Conservation (phyloP, 2,329 filamentous ascomycete species). For the Cordyceps militaris region DNA sequence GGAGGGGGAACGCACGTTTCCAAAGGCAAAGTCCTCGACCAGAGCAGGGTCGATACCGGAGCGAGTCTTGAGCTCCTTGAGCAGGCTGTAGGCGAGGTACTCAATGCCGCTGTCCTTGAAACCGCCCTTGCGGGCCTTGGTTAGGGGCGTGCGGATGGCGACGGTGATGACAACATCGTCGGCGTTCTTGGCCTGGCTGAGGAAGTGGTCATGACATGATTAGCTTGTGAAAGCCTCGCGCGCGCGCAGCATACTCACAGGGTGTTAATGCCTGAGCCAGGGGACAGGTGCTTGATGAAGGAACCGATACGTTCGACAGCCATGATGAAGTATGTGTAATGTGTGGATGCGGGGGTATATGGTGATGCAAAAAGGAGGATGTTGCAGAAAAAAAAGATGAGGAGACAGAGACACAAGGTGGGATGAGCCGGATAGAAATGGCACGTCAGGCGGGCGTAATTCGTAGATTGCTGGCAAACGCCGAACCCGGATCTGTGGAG, state of each 20-base stretch:
- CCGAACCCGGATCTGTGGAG: slow-evolving; percentile 20
- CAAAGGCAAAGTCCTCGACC: slow-evolving; percentile 84
- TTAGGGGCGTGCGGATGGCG: slow-evolving; percentile 79
- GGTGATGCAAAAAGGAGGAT: background rate
- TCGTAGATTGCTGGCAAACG: background rate
- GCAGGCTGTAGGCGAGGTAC: slow-evolving; percentile 72
- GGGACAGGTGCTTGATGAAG: slow-evolving; percentile 79
- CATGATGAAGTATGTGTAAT: slow-evolving; percentile 46
- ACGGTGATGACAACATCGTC: slow-evolving; percentile 97
- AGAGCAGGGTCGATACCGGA: slow-evolving; percentile 72
- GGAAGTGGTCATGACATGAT: background rate
- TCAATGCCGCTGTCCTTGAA: slow-evolving; percentile 93
- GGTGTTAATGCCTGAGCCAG: slow-evolving; percentile 61
- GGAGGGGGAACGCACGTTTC: slow-evolving; percentile 62
- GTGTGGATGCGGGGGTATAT: background rate
- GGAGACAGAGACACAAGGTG: background rate
- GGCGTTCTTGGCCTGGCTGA: slow-evolving; percentile 80
- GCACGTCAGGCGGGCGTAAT: background rate
- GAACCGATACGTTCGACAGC: slow-evolving; percentile 79
- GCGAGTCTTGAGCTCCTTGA: slow-evolving; percentile 67
- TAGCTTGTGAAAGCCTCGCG: slow-evolving; percentile 7
- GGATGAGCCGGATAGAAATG: slow-evolving; percentile 8
- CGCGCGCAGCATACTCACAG: slow-evolving; percentile 55
- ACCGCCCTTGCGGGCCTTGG: slow-evolving; percentile 84
- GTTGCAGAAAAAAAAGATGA: background rate